These are phyloP conservation scores for Aspergillus neotritici DNA, from an alignment of 2,329 filamentous ascomycete genomes.

Conservation along the genomic window DNA sequence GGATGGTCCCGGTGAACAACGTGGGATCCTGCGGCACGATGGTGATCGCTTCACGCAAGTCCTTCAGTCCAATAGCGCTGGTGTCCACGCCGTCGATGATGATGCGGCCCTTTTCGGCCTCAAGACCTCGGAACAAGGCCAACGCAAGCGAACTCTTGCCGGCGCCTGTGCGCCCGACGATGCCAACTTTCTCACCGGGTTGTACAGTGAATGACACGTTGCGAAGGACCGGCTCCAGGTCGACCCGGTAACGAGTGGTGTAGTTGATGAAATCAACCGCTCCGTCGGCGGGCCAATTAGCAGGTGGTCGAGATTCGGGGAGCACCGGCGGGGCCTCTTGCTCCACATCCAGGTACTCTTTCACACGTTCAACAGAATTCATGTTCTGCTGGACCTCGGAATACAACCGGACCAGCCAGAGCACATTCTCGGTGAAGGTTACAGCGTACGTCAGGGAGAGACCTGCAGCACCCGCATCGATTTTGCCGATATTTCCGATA, in stretches of 20 bases:
- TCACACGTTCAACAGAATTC: conserved; percentile 96
- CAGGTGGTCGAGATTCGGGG: conserved; percentile 68
- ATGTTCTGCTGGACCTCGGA: conserved; percentile 97
- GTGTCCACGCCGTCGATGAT: conserved; percentile 89
- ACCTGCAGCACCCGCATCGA: conserved; percentile 88
- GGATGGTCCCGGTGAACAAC: conserved; percentile 84
- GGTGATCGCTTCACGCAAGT: conserved; percentile 87
- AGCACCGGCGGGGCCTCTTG: conserved; percentile 79
- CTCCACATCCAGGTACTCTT: conserved; percentile 94
- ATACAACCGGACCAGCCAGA: conserved; percentile 94
- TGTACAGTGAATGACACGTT: conserved; percentile 80
- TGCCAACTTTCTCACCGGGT: conserved; percentile 85
- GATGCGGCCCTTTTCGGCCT: conserved; percentile 85
- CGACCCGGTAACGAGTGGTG: conserved; percentile 79
- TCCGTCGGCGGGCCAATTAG: conserved; percentile 80
- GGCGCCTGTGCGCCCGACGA: conserved; percentile 90
- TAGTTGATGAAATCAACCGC: conserved; percentile 84
- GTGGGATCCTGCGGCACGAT: conserved; percentile 96
- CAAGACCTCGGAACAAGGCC: conserved; percentile 86
- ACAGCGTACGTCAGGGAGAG: conserved; percentile 93
- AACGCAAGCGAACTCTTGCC: conserved; percentile 94
- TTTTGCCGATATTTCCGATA: conserved; percentile 70
- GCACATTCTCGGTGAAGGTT: conserved; percentile 90
- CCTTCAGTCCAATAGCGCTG: conserved; percentile 80
- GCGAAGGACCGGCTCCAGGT: conserved; percentile 80